Conservation (phyloP, 495 filamentous ascomycete genomes). For the Articulospora tetracladia region DNA sequence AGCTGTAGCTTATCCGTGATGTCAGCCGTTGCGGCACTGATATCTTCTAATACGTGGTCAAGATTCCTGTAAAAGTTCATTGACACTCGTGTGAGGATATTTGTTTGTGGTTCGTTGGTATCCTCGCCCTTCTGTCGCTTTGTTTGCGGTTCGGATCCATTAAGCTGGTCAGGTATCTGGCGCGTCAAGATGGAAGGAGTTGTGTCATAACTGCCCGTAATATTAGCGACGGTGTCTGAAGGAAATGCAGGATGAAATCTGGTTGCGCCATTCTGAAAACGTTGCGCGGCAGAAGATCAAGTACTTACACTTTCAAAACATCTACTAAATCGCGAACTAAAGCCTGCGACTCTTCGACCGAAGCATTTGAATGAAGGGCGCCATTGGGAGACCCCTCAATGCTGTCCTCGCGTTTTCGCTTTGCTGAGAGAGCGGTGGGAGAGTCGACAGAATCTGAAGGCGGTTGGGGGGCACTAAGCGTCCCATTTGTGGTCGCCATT, state of each 20-base stretch:
- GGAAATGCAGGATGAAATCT: neutral
- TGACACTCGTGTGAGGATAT: constrained; percentile 41
- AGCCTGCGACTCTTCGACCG: constrained; percentile 11
- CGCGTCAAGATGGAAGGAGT: constrained; percentile 40
- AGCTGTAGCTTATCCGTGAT: constrained; percentile 35
- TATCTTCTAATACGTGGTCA: constrained; percentile 42
- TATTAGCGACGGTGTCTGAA: constrained; percentile 1
- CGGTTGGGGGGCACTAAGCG: constrained; percentile 9
- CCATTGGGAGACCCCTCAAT: constrained; percentile 31
- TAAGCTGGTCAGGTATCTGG: constrained; percentile 31
- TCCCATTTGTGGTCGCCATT: constrained; percentile 26
- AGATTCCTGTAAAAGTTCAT: constrained; percentile 38
- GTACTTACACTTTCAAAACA: constrained; percentile 27
- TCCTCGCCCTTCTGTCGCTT: constrained; percentile 26
- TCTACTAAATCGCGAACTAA: constrained; percentile 25
- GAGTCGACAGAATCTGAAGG: constrained; percentile 12
- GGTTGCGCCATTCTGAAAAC: neutral
- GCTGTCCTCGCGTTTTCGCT: constrained; percentile 52
- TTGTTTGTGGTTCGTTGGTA: constrained; percentile 9
- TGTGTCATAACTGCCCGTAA: constrained; percentile 35
- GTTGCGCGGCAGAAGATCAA: neutral
- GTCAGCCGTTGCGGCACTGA: constrained; percentile 34
- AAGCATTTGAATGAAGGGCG: constrained; percentile 23
- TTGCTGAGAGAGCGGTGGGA: constrained; percentile 31
- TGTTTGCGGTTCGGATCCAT: constrained; percentile 18